A percentile compares a stretch with the other conserved stretches of the same genome.
Conservation (phyloP, 2,329 filamentous ascomycete species). For the Epicoccum nigrum region DNA sequence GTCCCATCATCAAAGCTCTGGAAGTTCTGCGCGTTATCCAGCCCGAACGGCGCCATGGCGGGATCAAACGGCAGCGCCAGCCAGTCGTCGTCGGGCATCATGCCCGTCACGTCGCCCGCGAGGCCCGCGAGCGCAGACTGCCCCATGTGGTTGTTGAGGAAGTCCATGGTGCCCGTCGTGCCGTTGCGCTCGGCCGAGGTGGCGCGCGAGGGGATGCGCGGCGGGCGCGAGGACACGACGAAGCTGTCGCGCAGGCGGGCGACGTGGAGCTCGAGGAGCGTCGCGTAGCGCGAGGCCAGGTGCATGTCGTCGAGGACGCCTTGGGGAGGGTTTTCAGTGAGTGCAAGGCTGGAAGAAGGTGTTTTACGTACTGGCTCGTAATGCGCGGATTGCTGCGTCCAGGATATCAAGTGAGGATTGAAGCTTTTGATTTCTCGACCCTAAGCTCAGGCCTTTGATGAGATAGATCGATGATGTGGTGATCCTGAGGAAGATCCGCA, state of each 20-base stretch:
- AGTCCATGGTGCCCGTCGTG: constrained; percentile 43
- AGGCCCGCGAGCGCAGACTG: constrained; percentile 44
- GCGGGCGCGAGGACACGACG: constrained; percentile 45
- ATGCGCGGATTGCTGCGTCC: constrained; percentile 55
- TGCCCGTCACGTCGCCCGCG: constrained; percentile 42
- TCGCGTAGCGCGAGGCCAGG: constrained; percentile 58
- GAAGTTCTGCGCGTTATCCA: constrained; percentile 43
- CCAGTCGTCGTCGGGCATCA: constrained; percentile 49
- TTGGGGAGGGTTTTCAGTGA: constrained; percentile 13
- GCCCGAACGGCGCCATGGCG: constrained; percentile 47
- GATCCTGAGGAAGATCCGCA: constrained; percentile 60
- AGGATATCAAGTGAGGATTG: constrained; percentile 57
- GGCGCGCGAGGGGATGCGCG: constrained; percentile 41
- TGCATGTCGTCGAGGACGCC: constrained; percentile 60
- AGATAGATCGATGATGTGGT: constrained; percentile 63
- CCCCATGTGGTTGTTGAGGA: constrained; percentile 45
- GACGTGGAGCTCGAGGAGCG: constrained; percentile 53
- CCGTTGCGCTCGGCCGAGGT: constrained; percentile 38
- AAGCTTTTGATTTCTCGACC: constrained; percentile 57
- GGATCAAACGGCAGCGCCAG: constrained; percentile 48
- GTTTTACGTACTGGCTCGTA: constrained; percentile 49
- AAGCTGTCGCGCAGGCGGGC: constrained; percentile 46
- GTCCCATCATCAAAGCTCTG: constrained; percentile 48
- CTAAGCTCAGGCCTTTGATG: constrained; percentile 58
- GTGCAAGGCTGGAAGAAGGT: not conserved